phyloP scores from a whole-genome alignment of 2,329 filamentous ascomycete species.

The Curvularia spicifera region DNA sequence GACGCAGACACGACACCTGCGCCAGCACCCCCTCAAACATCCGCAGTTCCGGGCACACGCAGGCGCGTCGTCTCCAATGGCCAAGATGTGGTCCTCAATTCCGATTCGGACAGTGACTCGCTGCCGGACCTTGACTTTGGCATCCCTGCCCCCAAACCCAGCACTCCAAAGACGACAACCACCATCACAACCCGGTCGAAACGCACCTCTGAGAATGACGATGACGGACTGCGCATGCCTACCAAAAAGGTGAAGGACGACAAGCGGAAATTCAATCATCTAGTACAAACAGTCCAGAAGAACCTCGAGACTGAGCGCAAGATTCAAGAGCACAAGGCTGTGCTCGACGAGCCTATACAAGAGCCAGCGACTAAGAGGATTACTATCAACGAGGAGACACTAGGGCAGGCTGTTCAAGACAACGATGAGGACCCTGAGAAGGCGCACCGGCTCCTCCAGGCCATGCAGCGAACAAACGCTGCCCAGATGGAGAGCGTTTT shows the following conservation, averaged over 20 bases:
- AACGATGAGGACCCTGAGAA: conserved; percentile 77
- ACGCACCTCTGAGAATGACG: conserved; percentile 16
- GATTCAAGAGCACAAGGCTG: conserved; percentile 36
- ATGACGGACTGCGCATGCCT: conserved; percentile 33
- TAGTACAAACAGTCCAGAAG: conserved; percentile 35
- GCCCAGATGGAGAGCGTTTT: conserved; percentile 61
- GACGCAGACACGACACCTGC: conserved; percentile 11
- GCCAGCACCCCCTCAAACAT: conserved; percentile 31
- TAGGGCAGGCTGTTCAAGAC: conserved; percentile 59
- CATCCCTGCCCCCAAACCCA: conserved; percentile 18
- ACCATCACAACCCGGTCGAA: conserved; percentile 19
- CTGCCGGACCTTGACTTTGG: conserved; percentile 58
- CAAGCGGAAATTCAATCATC: conserved; percentile 29
- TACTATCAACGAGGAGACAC: conserved; percentile 32
- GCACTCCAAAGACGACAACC: conserved; percentile 13
- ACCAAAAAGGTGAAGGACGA: conserved; percentile 21
- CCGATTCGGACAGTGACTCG: conserved; percentile 70
- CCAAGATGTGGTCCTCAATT: conserved; percentile 62
- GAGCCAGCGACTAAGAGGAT: conserved; percentile 13
- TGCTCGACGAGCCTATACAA: conserved; percentile 32
- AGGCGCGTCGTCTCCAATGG: conserved; percentile 63
- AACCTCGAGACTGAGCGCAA: conserved; percentile 34
- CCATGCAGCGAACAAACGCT: conserved; percentile 67
- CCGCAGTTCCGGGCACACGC: conserved; percentile 47
- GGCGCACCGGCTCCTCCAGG: conserved; percentile 60